A percentile compares a stretch with the other conserved stretches of the same genome.
phyloP scores from a whole-genome alignment of 2,329 filamentous ascomycete genomes.

The Verticillium alfalfae region DNA sequence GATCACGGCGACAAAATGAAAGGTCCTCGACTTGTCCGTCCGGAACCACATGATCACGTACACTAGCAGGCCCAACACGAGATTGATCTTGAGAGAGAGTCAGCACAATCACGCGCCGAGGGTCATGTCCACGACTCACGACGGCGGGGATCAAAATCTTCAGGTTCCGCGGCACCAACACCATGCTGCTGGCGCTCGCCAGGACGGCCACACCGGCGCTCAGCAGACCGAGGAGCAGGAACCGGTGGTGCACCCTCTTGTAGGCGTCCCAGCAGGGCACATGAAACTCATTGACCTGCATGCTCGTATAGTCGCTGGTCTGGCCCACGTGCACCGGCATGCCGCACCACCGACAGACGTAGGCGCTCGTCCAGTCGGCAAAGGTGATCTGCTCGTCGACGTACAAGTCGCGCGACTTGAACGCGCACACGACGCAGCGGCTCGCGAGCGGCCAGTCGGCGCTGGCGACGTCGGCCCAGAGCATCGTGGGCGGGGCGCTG shows the following conservation, averaged over 20 bases:
- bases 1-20: conserved; percentile 27
- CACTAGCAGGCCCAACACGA: conserved; percentile 27
- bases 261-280: conserved; percentile 30
- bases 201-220: background rate
- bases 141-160: conserved; percentile 12
- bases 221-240: conserved; percentile 32
- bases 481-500: background rate
- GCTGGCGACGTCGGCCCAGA: background rate
- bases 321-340: conserved; percentile 21
- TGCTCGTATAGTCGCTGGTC: background rate
- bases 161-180: conserved; percentile 20
- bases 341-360: conserved; percentile 39
- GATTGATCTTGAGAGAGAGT: conserved; percentile 20
- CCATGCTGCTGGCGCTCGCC: conserved; percentile 15
- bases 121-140: conserved; percentile 18
- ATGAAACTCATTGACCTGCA: conserved; percentile 29
- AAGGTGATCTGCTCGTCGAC: conserved; percentile 31
- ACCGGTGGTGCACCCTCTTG: conserved; percentile 22
- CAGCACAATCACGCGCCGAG: background rate
- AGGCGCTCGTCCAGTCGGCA: conserved; percentile 25
- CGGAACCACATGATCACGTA: conserved; percentile 26
- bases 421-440: conserved; percentile 32
- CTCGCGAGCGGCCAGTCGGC: conserved; percentile 29
- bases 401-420: conserved; percentile 23
- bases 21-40: conserved; percentile 28